Percentiles rank a stretch among this genome's conserved stretches.
Evolutionary conservation across 2,329 filamentous ascomycete genomes (phyloP).

Genomic region (Xylogone sp.): DNA sequence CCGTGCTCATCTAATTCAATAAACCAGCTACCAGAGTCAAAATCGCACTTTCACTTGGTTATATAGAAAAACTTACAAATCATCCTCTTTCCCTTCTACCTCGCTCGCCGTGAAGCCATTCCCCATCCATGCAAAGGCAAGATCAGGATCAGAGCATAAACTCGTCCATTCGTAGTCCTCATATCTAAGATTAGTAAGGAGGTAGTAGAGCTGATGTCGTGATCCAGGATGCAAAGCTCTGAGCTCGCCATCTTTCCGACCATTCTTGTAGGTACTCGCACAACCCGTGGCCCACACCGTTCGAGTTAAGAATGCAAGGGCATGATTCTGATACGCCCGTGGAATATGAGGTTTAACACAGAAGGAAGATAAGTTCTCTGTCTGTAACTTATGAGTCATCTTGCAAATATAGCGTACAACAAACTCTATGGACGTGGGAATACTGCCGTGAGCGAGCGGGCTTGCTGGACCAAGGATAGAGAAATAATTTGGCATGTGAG

Average conservation of each 20-base stretch:
- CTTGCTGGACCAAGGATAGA: slow-evolving; percentile 18
- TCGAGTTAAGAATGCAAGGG: slow-evolving; percentile 25
- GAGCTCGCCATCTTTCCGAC: background rate
- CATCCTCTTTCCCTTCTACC: slow-evolving; percentile 5
- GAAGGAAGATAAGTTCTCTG: slow-evolving; percentile 32
- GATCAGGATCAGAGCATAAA: slow-evolving; percentile 28
- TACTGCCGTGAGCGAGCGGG: slow-evolving; percentile 17
- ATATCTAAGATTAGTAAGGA: slow-evolving; percentile 32
- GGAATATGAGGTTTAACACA: slow-evolving; percentile 36
- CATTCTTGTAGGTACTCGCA: slow-evolving; percentile 15
- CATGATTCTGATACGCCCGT: slow-evolving; percentile 22
- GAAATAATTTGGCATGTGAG: slow-evolving; percentile 16
- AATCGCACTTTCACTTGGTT: too few species aligned
- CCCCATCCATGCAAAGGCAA: slow-evolving; percentile 45
- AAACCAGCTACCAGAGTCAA: too few species aligned
- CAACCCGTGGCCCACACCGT: slow-evolving; percentile 15
- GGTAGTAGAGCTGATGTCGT: slow-evolving; percentile 41
- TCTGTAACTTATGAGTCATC: slow-evolving; percentile 27
- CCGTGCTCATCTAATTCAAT: too few species aligned
- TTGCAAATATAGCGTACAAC: slow-evolving; percentile 29
- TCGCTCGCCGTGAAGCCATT: slow-evolving; percentile 50
- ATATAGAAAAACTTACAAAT: too few species aligned
- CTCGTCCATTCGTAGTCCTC: slow-evolving; percentile 20
- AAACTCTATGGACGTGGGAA: slow-evolving; percentile 22
- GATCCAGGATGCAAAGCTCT: slow-evolving; percentile 41